A percentile compares a stretch with the other conserved stretches of the same genome.
These are phyloP conservation scores for Euphorbia celastroides DNA, from an alignment of 441 rosid genomes.

Conservation along the genomic window DNA sequence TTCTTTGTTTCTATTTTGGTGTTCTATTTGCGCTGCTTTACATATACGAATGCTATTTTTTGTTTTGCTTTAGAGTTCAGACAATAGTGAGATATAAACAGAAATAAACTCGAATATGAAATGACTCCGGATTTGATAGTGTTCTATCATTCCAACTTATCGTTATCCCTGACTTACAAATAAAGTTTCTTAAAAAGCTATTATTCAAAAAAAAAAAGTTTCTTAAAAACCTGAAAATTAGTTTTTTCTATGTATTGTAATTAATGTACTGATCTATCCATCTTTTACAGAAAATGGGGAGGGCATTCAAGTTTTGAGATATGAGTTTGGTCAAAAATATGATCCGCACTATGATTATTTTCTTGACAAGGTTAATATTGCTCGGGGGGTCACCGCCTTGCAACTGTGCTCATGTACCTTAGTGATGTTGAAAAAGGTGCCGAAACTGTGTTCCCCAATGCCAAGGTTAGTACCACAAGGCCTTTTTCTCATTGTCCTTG, in stretches of 20 bases:
- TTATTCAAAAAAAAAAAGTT: not conserved
- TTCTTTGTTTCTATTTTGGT: not conserved
- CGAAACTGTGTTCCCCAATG: no score
- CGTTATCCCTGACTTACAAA: not conserved
- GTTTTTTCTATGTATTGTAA: not conserved
- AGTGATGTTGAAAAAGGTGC: no score
- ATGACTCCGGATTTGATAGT: not conserved
- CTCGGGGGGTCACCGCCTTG: slow-evolving; percentile 97
- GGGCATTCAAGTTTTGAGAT: slow-evolving; percentile 81
- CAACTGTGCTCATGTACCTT: no score
- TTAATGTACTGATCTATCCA: not conserved
- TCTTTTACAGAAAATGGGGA: slow-evolving; percentile 77
- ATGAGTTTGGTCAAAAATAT: no score
- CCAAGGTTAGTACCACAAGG: no score
- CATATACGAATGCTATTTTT: not conserved
- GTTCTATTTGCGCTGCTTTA: not conserved
- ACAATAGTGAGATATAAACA: no score
- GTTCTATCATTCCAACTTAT: not conserved
- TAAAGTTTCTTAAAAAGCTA: not conserved
- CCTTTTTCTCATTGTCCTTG: no score
- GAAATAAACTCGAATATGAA: not conserved
- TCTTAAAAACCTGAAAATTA: no score
- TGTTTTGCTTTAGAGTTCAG: not conserved
- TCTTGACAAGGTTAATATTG: slow-evolving; percentile 81
- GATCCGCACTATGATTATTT: slow-evolving; percentile 92